Evolutionary conservation across 2,329 filamentous ascomycete species (phyloP).

Genomic region (Colletotrichum sp.): DNA sequence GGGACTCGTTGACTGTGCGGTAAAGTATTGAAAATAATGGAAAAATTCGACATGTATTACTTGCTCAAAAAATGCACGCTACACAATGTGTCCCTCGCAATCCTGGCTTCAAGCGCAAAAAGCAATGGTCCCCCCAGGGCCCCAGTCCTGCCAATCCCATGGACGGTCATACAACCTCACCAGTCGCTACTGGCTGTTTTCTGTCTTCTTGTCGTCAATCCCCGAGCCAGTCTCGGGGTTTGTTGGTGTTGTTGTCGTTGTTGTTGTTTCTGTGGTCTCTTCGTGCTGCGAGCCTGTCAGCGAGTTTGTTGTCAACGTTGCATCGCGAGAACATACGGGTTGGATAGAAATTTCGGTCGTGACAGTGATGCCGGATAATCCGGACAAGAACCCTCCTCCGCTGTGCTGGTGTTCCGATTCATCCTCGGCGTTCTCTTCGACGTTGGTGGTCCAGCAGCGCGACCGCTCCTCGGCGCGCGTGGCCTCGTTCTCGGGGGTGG

Average conservation of each 20-base stretch:
- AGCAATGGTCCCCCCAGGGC: neutral
- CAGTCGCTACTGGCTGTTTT: neutral
- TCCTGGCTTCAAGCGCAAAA: neutral
- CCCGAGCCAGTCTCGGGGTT: neutral
- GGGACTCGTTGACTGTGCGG: neutral
- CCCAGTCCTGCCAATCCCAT: neutral
- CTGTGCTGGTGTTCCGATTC: neutral
- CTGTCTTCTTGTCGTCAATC: neutral
- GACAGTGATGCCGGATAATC: neutral
- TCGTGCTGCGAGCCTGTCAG: neutral
- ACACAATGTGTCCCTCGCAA: neutral
- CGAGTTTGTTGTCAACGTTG: neutral
- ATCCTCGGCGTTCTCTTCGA: neutral
- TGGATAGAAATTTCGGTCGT: neutral
- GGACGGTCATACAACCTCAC: neutral
- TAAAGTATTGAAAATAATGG: neutral
- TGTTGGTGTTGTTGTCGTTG: neutral
- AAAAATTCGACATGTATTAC: neutral
- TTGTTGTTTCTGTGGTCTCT: neutral
- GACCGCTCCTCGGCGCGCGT: neutral
- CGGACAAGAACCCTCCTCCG: neutral
- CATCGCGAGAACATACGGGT: neutral
- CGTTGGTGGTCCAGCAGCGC: neutral
- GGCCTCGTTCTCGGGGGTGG: neutral
- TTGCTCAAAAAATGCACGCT: neutral